A percentile compares a stretch with the other conserved stretches of the same genome.
These are phyloP conservation scores for Trametes hirsuta DNA, from an alignment of 1,284 basidiomycete genomes.

Conservation along the genomic window DNA sequence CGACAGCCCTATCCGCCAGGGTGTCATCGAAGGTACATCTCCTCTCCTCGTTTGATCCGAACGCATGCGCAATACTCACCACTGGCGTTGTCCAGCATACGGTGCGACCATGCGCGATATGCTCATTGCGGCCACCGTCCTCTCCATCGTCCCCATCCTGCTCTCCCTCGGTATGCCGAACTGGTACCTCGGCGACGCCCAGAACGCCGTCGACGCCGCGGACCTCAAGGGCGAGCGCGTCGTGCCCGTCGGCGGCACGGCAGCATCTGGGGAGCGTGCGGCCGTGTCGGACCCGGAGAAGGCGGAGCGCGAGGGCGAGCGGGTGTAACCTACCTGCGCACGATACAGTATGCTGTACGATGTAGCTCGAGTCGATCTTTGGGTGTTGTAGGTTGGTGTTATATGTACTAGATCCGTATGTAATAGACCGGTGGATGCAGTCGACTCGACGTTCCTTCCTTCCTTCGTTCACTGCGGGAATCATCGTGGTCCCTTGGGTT, in stretches of 20 bases:
- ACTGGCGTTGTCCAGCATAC: slow-evolving; percentile 39
- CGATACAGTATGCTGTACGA: no score
- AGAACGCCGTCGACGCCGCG: slow-evolving; percentile 33
- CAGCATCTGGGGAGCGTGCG: neutral
- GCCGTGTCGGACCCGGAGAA: neutral
- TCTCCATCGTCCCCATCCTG: slow-evolving; percentile 32
- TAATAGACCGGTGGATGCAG: no score
- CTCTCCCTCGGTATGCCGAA: slow-evolving; percentile 34
- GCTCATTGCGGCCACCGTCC: slow-evolving; percentile 43
- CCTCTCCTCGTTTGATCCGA: no score
- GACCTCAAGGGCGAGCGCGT: slow-evolving; percentile 27
- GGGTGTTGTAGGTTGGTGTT: no score
- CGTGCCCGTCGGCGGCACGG: slow-evolving; percentile 1
- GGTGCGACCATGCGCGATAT: slow-evolving; percentile 58
- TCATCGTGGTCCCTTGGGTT: no score
- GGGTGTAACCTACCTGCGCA: no score
- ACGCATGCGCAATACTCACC: no score
- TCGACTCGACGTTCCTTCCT: no score
- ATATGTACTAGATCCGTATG: no score
- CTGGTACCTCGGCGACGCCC: slow-evolving; percentile 34
- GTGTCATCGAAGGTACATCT: slow-evolving; percentile 45
- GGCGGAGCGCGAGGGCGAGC: no score
- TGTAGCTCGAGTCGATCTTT: no score
- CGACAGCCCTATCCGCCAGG: slow-evolving; percentile 57
- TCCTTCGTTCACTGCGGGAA: no score